These are phyloP conservation scores for Coleophoma crateriformis DNA, from an alignment of 2,329 filamentous ascomycete genomes.

Conservation along the genomic window DNA sequence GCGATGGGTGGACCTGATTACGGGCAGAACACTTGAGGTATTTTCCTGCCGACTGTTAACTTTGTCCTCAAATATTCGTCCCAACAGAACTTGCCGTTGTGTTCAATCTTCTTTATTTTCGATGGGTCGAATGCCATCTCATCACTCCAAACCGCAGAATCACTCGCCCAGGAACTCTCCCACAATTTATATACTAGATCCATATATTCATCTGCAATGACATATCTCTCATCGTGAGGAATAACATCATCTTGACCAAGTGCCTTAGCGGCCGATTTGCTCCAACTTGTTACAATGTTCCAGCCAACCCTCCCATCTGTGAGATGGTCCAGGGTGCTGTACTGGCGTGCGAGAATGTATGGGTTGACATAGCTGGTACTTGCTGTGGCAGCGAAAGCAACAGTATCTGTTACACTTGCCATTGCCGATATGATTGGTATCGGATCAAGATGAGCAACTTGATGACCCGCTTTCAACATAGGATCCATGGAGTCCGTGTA, in stretches of 20 bases:
- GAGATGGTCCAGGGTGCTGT: constrained; percentile 44
- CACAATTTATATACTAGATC: constrained; percentile 44
- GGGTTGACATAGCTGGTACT: constrained; percentile 56
- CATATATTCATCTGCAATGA: constrained; percentile 56
- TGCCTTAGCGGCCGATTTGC: constrained; percentile 55
- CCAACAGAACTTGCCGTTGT: constrained; percentile 31
- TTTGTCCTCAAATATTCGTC: constrained; percentile 50
- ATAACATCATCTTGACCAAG: constrained; percentile 52
- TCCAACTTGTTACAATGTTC: constrained; percentile 62
- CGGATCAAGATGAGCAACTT: no score
- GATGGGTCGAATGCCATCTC: constrained; percentile 45
- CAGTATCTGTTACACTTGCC: constrained; percentile 57
- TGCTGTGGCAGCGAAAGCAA: constrained; percentile 60
- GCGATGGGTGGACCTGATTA: constrained; percentile 57
- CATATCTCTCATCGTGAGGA: constrained; percentile 59
- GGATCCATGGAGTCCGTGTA: no score
- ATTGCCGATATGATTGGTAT: constrained; percentile 56
- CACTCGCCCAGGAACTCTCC: constrained; percentile 62
- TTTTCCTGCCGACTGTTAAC: constrained; percentile 33
- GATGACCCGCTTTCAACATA: no score
- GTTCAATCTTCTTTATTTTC: constrained; percentile 58
- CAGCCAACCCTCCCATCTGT: constrained; percentile 53
- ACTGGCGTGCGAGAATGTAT: constrained; percentile 53
- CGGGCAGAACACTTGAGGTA: constrained; percentile 57
- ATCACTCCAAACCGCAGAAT: constrained; percentile 56